Evolutionary conservation across 768 basidiomycete species (phyloP), one percentile per base, ranked within the genome.

Genomic region (Boletus vermiculosoides): DNA sequence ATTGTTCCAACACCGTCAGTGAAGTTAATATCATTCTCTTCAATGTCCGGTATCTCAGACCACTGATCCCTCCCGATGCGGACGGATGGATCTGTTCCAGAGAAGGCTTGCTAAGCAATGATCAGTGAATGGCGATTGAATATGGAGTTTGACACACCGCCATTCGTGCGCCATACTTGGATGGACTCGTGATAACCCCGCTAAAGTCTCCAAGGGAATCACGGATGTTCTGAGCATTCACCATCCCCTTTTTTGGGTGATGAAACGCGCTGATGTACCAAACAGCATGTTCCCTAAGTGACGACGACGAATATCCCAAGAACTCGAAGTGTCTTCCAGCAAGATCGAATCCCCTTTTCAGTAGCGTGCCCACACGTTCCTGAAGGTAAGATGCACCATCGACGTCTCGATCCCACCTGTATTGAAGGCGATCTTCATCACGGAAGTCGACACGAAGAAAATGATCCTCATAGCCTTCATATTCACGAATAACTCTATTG

Each of bases 1-100:
- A 93, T 89, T 0, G 90, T 90, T 2, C 92, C 92, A 12, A 88
- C 83, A 30, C 92, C 92, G 55, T 94, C 92, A 0, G 91, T 92
- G 66, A 85, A 86, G 23, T 78, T 57, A 77, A 78, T 25, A 58
- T 69, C 63, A 23, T 74, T 70, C 13, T 67, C 60, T 16, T 77
- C 77, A 12, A 91, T 72, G 66, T 92, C 91, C 0, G 68, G 65
- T 45, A 90, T 78, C 54, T 78, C 74, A 49, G 83, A 79, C 84
- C 91, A 92, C 62, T 93, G 78, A 44, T 76, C 59, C 2, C 69
- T 70, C 8, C 60, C 55, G 48, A 93, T 83, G 22, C 67, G 69
- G 20, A 92, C 83, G 1, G 88, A 88, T 0, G 85, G 82, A 58
- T 90, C 85, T 2, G 92, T 94, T 2, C 88, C 86, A 0, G 89